phyloP scores from a whole-genome alignment of 495 filamentous ascomycete genomes.

The Penicillium ucsense region DNA sequence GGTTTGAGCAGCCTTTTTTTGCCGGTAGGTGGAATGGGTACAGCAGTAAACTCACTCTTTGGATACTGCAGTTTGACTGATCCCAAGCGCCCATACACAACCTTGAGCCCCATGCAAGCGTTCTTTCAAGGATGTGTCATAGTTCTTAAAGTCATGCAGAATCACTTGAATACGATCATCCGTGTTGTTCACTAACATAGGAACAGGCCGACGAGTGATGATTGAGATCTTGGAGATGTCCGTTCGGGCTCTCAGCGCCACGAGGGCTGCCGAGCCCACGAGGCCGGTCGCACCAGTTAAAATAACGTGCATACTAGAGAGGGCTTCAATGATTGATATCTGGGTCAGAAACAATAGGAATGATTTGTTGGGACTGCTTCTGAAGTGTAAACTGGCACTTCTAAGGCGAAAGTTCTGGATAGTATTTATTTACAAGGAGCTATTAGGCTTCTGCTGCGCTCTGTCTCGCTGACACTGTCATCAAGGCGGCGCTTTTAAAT shows the following conservation, averaged over 20 bases:
- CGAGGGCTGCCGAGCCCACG: conserved; percentile 54
- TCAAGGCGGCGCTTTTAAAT: too few relatives aligned
- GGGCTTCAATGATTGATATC: background rate
- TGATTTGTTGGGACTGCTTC: too few relatives aligned
- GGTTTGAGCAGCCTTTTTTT: background rate
- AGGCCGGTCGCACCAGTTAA: conserved; percentile 69
- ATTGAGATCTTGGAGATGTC: conserved; percentile 54
- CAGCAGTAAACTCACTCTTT: conserved; percentile 41
- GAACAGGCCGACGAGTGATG: conserved; percentile 54
- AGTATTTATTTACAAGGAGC: too few relatives aligned
- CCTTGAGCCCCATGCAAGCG: conserved; percentile 54
- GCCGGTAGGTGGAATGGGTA: background rate
- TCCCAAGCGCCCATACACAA: conserved; percentile 64
- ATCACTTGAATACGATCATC: conserved; percentile 49
- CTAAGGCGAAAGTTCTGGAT: too few relatives aligned
- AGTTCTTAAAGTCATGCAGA: conserved; percentile 54
- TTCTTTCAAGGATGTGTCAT: conserved; percentile 43
- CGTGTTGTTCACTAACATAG: conserved; percentile 49
- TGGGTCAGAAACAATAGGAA: too few relatives aligned
- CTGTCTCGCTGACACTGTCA: too few relatives aligned
- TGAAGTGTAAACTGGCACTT: too few relatives aligned
- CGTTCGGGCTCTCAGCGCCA: conserved; percentile 50
- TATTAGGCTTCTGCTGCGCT: too few relatives aligned
- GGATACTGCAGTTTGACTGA: conserved; percentile 45
- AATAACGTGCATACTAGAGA: conserved; percentile 54